These are phyloP conservation scores for Cercospora citrullina DNA, from an alignment of 2,329 filamentous ascomycete genomes.

Conservation along the genomic window DNA sequence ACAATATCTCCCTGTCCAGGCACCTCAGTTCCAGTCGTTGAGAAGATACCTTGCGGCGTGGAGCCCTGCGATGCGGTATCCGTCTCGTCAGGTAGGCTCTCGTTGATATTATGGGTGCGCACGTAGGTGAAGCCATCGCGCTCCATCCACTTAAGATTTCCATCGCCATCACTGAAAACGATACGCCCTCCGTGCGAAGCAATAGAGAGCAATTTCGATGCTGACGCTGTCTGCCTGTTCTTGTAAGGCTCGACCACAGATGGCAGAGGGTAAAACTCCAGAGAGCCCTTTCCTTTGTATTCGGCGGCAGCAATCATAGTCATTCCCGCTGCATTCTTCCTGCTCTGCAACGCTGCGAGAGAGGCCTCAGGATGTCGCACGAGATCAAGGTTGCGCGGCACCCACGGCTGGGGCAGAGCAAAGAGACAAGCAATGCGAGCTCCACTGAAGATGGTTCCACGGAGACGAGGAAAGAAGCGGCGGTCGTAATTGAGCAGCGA, in stretches of 20 bases:
- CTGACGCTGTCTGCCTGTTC: constrained; percentile 81
- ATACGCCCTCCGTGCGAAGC: constrained; percentile 78
- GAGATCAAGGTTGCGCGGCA: constrained; percentile 61
- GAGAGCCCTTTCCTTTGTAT: constrained; percentile 85
- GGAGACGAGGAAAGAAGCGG: constrained; percentile 76
- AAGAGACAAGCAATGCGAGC: constrained; percentile 73
- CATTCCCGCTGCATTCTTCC: constrained; percentile 57
- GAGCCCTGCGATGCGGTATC: constrained; percentile 21
- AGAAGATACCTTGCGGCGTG: constrained; percentile 31
- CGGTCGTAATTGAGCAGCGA: constrained; percentile 87
- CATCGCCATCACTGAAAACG: constrained; percentile 80
- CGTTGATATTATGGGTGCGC: constrained; percentile 60
- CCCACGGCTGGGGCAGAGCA: constrained; percentile 67
- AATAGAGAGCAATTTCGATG: constrained; percentile 78
- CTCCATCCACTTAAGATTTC: constrained; percentile 87
- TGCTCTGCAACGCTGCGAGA: constrained; percentile 54
- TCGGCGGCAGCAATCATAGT: constrained; percentile 82
- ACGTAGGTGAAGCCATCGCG: constrained; percentile 67
- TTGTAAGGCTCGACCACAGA: constrained; percentile 50
- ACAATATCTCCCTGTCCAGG: constrained; percentile 65
- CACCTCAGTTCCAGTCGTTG: constrained; percentile 27
- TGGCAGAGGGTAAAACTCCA: constrained; percentile 76
- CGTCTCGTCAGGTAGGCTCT: constrained; percentile 23
- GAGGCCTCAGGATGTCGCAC: constrained; percentile 53
- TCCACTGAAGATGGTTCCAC: constrained; percentile 79